These are phyloP conservation scores for Leccinum subgranulosum DNA, from an alignment of 768 basidiomycete species.

Conservation along the genomic window DNA sequence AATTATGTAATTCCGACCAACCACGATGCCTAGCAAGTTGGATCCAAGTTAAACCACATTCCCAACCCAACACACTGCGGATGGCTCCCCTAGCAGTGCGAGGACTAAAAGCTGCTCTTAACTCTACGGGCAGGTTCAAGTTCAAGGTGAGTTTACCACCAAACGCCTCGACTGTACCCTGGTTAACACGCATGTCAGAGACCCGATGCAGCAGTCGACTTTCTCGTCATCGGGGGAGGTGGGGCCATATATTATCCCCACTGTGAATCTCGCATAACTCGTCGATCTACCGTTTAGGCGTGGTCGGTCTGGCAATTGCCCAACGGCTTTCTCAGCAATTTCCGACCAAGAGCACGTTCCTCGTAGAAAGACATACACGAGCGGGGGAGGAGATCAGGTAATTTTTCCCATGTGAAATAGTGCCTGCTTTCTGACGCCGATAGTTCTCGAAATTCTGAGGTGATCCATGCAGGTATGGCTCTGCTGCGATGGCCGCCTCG, in stretches of 20 bases:
- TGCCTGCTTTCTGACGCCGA: background rate
- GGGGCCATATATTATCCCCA: background rate
- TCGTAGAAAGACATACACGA: slow-evolving; percentile 73
- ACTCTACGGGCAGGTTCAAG: slow-evolving; percentile 53
- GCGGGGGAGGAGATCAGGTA: slow-evolving; percentile 89
- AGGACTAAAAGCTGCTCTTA: slow-evolving; percentile 59
- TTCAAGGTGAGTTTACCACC: slow-evolving; percentile 50
- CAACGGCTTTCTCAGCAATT: slow-evolving; percentile 65
- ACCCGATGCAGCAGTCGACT: slow-evolving; percentile 75
- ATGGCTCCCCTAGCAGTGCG: slow-evolving; percentile 38
- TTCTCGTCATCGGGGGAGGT: slow-evolving; percentile 89
- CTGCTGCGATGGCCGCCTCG: background rate
- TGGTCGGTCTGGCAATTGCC: slow-evolving; percentile 84
- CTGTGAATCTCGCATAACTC: background rate
- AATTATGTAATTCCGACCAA: background rate
- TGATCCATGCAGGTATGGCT: slow-evolving; percentile 78
- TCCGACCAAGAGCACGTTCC: slow-evolving; percentile 66
- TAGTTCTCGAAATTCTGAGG: slow-evolving; percentile 92
- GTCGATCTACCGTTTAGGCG: slow-evolving; percentile 43
- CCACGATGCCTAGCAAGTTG: background rate
- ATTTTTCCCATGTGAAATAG: background rate
- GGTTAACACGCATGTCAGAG: slow-evolving; percentile 32
- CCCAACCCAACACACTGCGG: background rate
- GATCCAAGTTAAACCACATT: background rate
- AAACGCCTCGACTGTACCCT: background rate